Conservation (phyloP, 2,329 filamentous ascomycete genomes). For the Orbilia oligospora region DNA sequence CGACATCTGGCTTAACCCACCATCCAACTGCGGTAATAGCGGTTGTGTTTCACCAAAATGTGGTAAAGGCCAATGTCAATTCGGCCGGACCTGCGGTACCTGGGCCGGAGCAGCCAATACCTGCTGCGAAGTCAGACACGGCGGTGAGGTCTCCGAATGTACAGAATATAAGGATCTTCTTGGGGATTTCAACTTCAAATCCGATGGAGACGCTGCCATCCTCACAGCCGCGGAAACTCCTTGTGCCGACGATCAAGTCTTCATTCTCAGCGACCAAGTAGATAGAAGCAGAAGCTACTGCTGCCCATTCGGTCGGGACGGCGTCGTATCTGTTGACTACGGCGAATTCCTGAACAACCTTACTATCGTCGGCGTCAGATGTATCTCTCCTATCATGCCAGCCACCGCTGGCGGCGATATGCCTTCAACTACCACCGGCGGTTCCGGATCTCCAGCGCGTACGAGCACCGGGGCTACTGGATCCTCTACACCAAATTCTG, state of each 20-base stretch:
- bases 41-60: slow-evolving; percentile 12
- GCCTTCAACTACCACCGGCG: not conserved
- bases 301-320: slow-evolving; percentile 37
- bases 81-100: slow-evolving; percentile 34
- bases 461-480: slow-evolving; percentile 18
- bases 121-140: slow-evolving; percentile 29
- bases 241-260: slow-evolving; percentile 83
- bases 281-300: slow-evolving; percentile 16
- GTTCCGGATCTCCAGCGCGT: slow-evolving; percentile 12
- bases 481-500: slow-evolving; percentile 32
- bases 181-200: slow-evolving; percentile 20
- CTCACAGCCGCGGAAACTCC: slow-evolving; percentile 82
- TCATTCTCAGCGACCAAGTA: slow-evolving; percentile 89
- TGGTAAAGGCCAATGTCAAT: slow-evolving; percentile 35
- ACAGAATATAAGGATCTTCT: slow-evolving; percentile 15
- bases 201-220: not conserved
- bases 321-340: slow-evolving; percentile 26
- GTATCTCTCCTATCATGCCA: slow-evolving; percentile 26
- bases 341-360: slow-evolving; percentile 30
- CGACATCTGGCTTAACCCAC: slow-evolving; percentile 34
- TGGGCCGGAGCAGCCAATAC: slow-evolving; percentile 25
- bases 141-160: not conserved
- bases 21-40: not conserved
- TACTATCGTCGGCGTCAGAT: slow-evolving; percentile 25
- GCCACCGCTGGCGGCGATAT: no score